Base-by-base conservation (phyloP, 2,329 filamentous ascomycete genomes). In the Paraphaeosphaeria sporulosa region DNA sequence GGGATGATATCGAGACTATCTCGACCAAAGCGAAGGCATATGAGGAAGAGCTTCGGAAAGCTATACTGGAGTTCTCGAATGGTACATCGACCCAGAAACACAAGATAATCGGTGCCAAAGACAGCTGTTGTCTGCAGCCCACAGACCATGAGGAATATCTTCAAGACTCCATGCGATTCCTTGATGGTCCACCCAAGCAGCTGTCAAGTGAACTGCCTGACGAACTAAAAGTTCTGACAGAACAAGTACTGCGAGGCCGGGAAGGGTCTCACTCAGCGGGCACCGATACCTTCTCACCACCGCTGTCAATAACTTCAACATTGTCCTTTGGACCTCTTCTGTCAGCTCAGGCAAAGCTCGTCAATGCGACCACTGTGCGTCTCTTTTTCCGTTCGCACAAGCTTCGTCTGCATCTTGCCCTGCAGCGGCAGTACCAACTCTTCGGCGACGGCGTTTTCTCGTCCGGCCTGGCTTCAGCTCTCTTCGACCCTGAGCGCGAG, bases 401-500 rank as follows among this genome's bases (percentile, higher is more conserved):
- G 10, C 78, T 99, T 4, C 85, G 87, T 17, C 81, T 86, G 1
- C 93, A 98, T 71, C 80, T 98, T 0, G 82, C 84, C 4, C 73
- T 96, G 1, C 93, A 96, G 70, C 87, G 87, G 60, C 86, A 90
- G 46, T 97, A 95, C 65, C 91, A 96, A 55, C 84, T 98, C 1
- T 83, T 98, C 7, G 91, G 93, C 2, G 93, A 95, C 68, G 93
- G 93, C 6, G 83, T 92, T 17, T 97, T 97, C 74, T 89, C 90
- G 55, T 90, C 90, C 53, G 88, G 90, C 1, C 83, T 99, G 1
- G 90, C 92, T 0, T 89, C 93, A 56, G 90, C 93, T 0, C 83
- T 99, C 0, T 98, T 98, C 70, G 90, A 94, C 61, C 88, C 93
- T 0, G 89, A 96, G 25, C 84, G 95, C 51, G 89, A 91, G 67